A percentile compares a stretch with the other conserved stretches of the same genome.
These are phyloP conservation scores for Annulohypoxylon maeteangense DNA, from an alignment of 495 filamentous ascomycete genomes.

Conservation along the genomic window DNA sequence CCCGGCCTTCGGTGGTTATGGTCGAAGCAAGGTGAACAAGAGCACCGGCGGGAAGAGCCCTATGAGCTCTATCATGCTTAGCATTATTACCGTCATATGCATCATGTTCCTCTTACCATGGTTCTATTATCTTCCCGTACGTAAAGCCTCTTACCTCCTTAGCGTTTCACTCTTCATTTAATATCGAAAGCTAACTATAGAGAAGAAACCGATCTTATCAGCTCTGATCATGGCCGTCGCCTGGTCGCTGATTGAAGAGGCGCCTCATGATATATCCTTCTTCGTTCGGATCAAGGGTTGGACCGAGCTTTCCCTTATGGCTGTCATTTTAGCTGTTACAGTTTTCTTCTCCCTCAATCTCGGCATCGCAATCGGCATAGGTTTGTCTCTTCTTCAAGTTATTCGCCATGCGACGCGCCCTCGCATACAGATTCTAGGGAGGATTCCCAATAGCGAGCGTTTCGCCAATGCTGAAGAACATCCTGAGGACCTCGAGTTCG, in stretches of 20 bases:
- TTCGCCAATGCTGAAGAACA: slow-evolving; percentile 92
- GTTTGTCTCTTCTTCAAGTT: slow-evolving; percentile 85
- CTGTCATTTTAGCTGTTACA: slow-evolving; percentile 88
- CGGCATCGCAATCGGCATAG: slow-evolving; percentile 90
- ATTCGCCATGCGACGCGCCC: slow-evolving; percentile 90
- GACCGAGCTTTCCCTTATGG: slow-evolving; percentile 86
- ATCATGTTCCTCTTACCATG: slow-evolving; percentile 86
- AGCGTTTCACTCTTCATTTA: not conserved
- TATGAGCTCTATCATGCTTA: slow-evolving; percentile 88
- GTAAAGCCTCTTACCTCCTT: slow-evolving; percentile 44
- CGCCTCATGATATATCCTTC: slow-evolving; percentile 89
- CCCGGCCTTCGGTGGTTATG: slow-evolving; percentile 96
- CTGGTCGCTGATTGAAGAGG: slow-evolving; percentile 94
- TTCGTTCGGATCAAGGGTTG: slow-evolving; percentile 87
- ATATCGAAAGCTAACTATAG: slow-evolving; percentile 40
- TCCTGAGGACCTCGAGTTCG: slow-evolving; percentile 80
- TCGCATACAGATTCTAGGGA: slow-evolving; percentile 95
- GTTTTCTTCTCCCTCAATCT: slow-evolving; percentile 89
- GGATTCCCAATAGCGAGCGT: slow-evolving; percentile 80
- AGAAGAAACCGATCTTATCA: slow-evolving; percentile 89
- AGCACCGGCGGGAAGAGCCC: slow-evolving; percentile 92
- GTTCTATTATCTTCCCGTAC: slow-evolving; percentile 92
- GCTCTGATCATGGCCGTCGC: slow-evolving; percentile 97
- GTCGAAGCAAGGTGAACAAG: slow-evolving; percentile 92
- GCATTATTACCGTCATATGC: slow-evolving; percentile 80